Percentiles rank a stretch among this genome's conserved stretches.
These are phyloP conservation scores for Globisporangium camurandrum DNA, from an alignment of 352 stramenopile species.

Conservation along the genomic window DNA sequence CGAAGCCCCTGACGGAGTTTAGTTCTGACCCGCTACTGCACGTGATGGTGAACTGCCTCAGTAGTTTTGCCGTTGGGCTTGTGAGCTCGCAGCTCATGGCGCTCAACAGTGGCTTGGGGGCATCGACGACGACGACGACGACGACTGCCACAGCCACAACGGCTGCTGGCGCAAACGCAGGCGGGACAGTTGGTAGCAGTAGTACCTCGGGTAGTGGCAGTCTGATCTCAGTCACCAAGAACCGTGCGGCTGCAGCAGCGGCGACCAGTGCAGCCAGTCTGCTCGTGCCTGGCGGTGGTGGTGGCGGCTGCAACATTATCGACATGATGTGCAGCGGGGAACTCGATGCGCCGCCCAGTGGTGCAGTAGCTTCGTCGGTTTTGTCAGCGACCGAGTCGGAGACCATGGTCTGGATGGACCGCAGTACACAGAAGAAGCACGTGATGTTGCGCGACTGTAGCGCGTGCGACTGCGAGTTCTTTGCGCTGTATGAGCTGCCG, in stretches of 20 bases:
- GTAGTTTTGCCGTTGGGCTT: conserved; percentile 49
- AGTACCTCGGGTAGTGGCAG: conserved; percentile 2
- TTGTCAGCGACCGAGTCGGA: conserved; percentile 1
- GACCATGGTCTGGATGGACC: conserved; percentile 50
- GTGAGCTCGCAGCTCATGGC: conserved; percentile 54
- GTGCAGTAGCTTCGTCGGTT: too few relatives aligned
- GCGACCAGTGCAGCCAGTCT: too few relatives aligned
- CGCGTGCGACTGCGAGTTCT: conserved; percentile 62
- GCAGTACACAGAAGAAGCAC: conserved; percentile 41
- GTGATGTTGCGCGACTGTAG: conserved; percentile 52
- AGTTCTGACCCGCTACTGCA: conserved; percentile 47
- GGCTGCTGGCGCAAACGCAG: too few relatives aligned
- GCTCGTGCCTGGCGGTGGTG: too few relatives aligned
- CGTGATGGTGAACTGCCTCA: conserved; percentile 66
- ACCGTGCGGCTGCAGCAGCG: not conserved
- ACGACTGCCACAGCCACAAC: not conserved
- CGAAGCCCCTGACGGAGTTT: conserved; percentile 53
- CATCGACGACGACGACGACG: not conserved
- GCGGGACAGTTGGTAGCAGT: too few relatives aligned
- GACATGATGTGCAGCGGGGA: conserved; percentile 6
- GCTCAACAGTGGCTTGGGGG: conserved; percentile 20
- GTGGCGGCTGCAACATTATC: not conserved
- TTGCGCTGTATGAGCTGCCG: conserved; percentile 49
- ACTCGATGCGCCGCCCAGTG: conserved; percentile 8
- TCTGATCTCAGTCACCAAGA: conserved; percentile 28